Evolutionary conservation across 2,329 filamentous ascomycete genomes (phyloP).

Genomic region (Zasmidium cellare): DNA sequence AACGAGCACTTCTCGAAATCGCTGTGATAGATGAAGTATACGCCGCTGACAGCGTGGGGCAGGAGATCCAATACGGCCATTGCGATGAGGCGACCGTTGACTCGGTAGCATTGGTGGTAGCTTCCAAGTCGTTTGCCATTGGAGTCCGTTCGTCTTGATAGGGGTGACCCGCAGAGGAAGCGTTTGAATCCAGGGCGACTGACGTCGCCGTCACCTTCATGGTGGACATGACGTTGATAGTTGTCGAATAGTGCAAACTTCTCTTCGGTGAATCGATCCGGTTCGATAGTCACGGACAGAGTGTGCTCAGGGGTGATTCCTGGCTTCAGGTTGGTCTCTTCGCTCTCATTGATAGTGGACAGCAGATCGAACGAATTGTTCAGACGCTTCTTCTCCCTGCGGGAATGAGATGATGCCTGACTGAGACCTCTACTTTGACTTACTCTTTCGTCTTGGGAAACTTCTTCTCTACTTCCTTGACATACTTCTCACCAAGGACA

Average conservation of each 20-base stretch:
- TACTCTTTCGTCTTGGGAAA: conserved; percentile 69
- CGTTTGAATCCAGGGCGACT: conserved; percentile 63
- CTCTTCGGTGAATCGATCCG: conserved; percentile 70
- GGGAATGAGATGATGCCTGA: background rate
- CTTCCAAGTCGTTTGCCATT: conserved; percentile 65
- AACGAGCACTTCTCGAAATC: conserved; percentile 69
- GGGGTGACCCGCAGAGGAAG: conserved; percentile 72
- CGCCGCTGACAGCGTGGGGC: conserved; percentile 74
- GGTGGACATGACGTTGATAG: conserved; percentile 73
- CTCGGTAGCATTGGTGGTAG: conserved; percentile 71
- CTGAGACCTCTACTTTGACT: conserved; percentile 16
- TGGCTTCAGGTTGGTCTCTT: conserved; percentile 54
- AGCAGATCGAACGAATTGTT: conserved; percentile 68
- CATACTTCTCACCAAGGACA: conserved; percentile 68
- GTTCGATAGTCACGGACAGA: conserved; percentile 69
- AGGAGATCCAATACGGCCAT: conserved; percentile 76
- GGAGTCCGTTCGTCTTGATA: conserved; percentile 49
- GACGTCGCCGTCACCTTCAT: conserved; percentile 63
- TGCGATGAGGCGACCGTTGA: conserved; percentile 74
- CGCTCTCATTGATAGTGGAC: conserved; percentile 69
- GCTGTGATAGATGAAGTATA: conserved; percentile 81
- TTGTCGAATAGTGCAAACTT: conserved; percentile 72
- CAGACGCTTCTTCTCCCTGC: conserved; percentile 59
- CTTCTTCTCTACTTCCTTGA: conserved; percentile 61
- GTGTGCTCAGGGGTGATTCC: conserved; percentile 60